Conservation (phyloP, 495 filamentous ascomycete genomes). For the Annulohypoxylon maeteangense region DNA sequence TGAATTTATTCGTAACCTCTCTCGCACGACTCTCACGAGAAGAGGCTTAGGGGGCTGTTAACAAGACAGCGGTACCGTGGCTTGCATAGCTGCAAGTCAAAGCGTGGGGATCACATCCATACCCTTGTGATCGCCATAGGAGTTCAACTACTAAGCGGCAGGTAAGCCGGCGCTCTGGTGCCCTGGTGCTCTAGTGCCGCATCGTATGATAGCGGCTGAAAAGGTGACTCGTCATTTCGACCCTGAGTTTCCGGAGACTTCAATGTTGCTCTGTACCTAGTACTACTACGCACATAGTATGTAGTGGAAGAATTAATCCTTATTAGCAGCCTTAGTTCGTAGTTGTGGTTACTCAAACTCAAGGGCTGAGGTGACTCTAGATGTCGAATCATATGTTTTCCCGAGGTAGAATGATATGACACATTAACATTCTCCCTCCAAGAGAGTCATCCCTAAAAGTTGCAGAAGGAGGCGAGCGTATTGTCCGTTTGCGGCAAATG, state of each 20-base stretch:
- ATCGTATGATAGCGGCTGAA: constrained; percentile 39
- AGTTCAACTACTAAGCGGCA: constrained; percentile 34
- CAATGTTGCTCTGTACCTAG: constrained; percentile 19
- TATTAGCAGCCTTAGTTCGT: constrained; percentile 1
- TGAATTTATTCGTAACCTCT: not conserved
- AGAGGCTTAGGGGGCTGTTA: constrained; percentile 20
- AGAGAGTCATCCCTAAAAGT: constrained; percentile 16
- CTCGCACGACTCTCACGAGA: constrained; percentile 17
- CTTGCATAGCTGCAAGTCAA: constrained; percentile 39
- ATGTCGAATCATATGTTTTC: constrained; percentile 1
- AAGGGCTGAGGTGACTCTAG: constrained; percentile 1
- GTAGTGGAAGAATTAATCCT: not conserved
- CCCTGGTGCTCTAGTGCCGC: constrained; percentile 6
- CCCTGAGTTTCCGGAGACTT: constrained; percentile 8
- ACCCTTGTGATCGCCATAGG: constrained; percentile 40
- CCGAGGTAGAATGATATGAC: constrained; percentile 23
- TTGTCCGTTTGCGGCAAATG: constrained; percentile 41
- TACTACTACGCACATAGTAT: constrained; percentile 6
- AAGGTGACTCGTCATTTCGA: constrained; percentile 38
- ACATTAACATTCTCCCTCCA: constrained; percentile 7
- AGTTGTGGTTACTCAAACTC: not conserved
- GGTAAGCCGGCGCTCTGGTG: constrained; percentile 25
- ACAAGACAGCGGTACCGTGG: constrained; percentile 22
- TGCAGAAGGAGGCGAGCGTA: constrained; percentile 23
- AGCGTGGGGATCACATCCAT: constrained; percentile 27